Conservation (phyloP, 805 yeast genomes). For the Kodamaea kaohsiungensis region DNA sequence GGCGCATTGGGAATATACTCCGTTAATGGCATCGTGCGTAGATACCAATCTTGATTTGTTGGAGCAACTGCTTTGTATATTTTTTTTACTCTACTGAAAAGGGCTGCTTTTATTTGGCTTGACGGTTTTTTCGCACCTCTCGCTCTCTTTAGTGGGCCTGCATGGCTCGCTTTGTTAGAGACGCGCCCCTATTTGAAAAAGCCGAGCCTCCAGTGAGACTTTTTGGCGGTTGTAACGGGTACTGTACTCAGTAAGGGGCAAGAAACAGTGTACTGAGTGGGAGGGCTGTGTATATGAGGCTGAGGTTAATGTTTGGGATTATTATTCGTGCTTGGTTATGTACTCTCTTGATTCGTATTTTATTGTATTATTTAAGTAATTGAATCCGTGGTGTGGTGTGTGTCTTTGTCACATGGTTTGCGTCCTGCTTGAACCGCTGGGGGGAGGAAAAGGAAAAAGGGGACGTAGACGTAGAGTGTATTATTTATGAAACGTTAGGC, state of each 20-base stretch:
- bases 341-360: not conserved
- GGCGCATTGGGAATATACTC: slow-evolving; percentile 41
- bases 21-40: slow-evolving; percentile 5
- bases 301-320: not conserved
- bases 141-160: not conserved
- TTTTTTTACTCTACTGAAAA: not conserved
- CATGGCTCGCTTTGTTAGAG: not conserved
- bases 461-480: too few relatives aligned
- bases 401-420: too few relatives aligned
- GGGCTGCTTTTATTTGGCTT: not conserved
- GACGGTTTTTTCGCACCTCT: not conserved
- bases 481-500: too few relatives aligned
- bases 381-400: too few relatives aligned
- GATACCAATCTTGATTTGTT: not conserved
- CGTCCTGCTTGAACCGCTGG: too few relatives aligned
- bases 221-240: not conserved
- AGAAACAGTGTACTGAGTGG: not conserved
- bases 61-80: slow-evolving; percentile 1
- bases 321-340: not conserved
- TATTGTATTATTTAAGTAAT: too few relatives aligned
- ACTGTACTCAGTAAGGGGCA: not conserved
- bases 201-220: not conserved
- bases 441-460: too few relatives aligned
- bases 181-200: not conserved
- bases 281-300: not conserved